A percentile compares a stretch with the other conserved stretches of the same genome.
phyloP scores from a whole-genome alignment of 768 basidiomycete genomes.

The Infundibulicybe gibba region DNA sequence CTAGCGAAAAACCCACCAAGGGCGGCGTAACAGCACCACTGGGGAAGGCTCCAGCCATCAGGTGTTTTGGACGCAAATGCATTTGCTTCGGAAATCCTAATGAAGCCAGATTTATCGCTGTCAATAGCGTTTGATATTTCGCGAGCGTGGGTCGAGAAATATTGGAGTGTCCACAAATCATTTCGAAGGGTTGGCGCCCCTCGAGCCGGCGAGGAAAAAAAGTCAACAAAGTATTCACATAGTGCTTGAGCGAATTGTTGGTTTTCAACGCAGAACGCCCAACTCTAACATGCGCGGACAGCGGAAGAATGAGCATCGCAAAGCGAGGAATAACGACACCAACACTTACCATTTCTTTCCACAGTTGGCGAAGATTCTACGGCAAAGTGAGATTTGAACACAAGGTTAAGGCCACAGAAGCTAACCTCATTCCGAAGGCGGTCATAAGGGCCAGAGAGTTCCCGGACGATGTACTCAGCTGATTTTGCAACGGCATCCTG shows the following conservation, averaged over 20 bases:
- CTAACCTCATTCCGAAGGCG: constrained; percentile 10
- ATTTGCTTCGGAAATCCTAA: constrained; percentile 18
- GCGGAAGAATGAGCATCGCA: too few relatives aligned
- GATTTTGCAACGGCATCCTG: constrained; percentile 7
- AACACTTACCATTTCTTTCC: constrained; percentile 11
- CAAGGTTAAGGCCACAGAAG: not conserved
- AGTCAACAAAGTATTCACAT: constrained; percentile 17
- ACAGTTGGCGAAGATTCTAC: too few relatives aligned
- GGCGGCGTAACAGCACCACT: constrained; percentile 17
- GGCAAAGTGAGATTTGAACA: too few relatives aligned
- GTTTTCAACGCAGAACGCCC: constrained; percentile 21
- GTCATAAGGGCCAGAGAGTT: constrained; percentile 12
- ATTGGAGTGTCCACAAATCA: constrained; percentile 11
- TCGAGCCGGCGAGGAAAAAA: constrained; percentile 6
- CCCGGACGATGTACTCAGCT: constrained; percentile 7
- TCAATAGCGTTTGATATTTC: constrained; percentile 13
- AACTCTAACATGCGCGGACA: constrained; percentile 6
- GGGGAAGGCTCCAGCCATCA: constrained; percentile 14
- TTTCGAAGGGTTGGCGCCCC: too few relatives aligned
- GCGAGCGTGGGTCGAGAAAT: constrained; percentile 8
- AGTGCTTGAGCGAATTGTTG: constrained; percentile 14
- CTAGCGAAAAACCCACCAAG: constrained; percentile 10
- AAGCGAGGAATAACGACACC: not conserved
- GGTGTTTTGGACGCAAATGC: constrained; percentile 13
- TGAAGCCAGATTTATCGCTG: constrained; percentile 14